Percentiles rank a stretch among this genome's conserved stretches.
Evolutionary conservation across 192 early-diverging fungal species (phyloP).

Genomic region (Bifiguratus adelaidae): DNA sequence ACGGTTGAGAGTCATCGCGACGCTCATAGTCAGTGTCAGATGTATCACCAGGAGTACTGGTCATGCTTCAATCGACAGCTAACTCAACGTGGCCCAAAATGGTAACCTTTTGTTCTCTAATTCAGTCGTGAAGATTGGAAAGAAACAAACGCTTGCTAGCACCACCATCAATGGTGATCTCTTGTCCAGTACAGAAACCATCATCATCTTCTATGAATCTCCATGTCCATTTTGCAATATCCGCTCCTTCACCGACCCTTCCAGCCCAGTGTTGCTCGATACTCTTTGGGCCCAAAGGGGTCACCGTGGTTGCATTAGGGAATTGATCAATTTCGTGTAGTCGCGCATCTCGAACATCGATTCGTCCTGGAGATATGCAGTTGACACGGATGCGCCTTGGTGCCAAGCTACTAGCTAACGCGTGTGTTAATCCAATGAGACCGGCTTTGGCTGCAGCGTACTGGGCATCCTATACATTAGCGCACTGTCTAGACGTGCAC

Average conservation of each 20-base stretch:
- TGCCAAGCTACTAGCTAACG: background rate
- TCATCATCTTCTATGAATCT: background rate
- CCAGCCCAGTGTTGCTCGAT: background rate
- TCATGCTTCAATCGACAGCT: no score
- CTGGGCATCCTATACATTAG: no score
- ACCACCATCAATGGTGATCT: background rate
- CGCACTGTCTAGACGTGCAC: no score
- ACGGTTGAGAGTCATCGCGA: no score
- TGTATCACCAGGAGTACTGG: no score
- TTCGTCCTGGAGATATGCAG: background rate
- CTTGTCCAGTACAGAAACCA: background rate
- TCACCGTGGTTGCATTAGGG: background rate
- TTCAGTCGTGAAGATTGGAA: no score
- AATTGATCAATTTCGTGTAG: background rate
- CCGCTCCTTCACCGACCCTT: background rate
- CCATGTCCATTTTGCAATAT: slow-evolving; percentile 2
- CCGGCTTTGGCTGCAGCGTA: slow-evolving; percentile 1
- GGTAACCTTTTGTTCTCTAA: no score
- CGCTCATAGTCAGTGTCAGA: no score
- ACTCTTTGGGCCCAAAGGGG: background rate
- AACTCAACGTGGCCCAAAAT: no score
- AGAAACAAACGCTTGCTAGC: no score
- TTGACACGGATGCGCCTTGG: background rate
- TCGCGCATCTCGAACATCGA: background rate
- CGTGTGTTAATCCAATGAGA: background rate